Percentiles rank a stretch among this genome's conserved stretches.
These are phyloP conservation scores for Parasitella parasitica DNA, from an alignment of 371 early-diverging fungal species.

Conservation along the genomic window DNA sequence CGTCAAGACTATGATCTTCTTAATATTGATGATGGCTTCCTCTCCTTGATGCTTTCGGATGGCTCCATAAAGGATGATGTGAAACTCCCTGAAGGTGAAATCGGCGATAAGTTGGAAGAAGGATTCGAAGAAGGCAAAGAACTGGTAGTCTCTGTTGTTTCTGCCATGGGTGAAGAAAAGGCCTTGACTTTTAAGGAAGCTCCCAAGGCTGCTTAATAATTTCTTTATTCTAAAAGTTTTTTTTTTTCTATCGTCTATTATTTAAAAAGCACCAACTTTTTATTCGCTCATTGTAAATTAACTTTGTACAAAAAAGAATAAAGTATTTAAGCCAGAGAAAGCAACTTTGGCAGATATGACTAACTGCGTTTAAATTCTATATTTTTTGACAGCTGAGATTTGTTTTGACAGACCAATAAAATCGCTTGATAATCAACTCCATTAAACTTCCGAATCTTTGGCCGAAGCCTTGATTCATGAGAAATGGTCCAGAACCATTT, in stretches of 20 bases:
- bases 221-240: too few relatives aligned
- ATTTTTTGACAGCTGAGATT: too few relatives aligned
- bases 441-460: too few relatives aligned
- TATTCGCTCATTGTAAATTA: not conserved
- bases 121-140: constrained; percentile 86
- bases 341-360: too few relatives aligned
- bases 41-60: constrained; percentile 79
- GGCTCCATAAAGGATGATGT: constrained; percentile 95
- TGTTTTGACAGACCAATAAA: too few relatives aligned
- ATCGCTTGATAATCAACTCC: too few relatives aligned
- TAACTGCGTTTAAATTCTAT: too few relatives aligned
- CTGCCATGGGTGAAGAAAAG: constrained; percentile 95
- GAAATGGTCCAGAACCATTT: too few relatives aligned
- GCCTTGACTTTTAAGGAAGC: constrained; percentile 65
- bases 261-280: not conserved
- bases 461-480: too few relatives aligned
- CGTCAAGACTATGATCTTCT: constrained; percentile 88
- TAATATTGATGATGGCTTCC: constrained; percentile 92
- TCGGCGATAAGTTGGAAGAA: constrained; percentile 71
- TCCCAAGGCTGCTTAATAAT: constrained; percentile 15
- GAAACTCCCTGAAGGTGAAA: constrained; percentile 87
- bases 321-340: not conserved
- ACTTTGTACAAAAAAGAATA: not conserved
- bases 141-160: constrained; percentile 80
- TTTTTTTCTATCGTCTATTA: not conserved